Percentiles rank a stretch among this genome's conserved stretches.
Conservation (phyloP, 73 alveolate genomes). For the Paramecium primaurelia region DNA sequence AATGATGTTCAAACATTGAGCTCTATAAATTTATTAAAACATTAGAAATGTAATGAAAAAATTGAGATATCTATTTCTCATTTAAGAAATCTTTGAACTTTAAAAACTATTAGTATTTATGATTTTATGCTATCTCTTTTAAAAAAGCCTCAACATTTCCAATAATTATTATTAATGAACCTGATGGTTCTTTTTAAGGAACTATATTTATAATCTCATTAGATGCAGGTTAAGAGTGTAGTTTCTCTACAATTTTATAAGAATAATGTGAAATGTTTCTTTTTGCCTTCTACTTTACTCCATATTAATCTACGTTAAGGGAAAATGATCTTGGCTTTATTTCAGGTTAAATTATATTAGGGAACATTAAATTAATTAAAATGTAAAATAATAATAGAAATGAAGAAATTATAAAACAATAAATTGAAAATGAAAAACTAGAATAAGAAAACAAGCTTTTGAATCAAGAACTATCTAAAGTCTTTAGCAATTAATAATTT, state of each 20-base stretch:
- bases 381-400: neutral
- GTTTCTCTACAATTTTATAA: slow-evolving; percentile 5
- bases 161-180: neutral
- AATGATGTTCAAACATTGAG: neutral
- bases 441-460: neutral
- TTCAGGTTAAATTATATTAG: neutral
- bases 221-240: neutral
- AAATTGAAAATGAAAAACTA: neutral
- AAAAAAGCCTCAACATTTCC: neutral
- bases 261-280: slow-evolving; percentile 5
- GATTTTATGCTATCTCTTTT: neutral
- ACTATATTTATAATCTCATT: neutral
- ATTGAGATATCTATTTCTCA: neutral
- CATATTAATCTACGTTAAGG: neutral
- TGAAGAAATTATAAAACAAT: neutral
- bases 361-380: neutral
- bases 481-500: neutral
- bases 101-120: neutral
- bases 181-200: neutral
- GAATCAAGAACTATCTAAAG: neutral
- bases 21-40: neutral
- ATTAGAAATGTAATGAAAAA: neutral
- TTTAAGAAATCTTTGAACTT: neutral
- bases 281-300: neutral
- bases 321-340: neutral